Evolutionary conservation across 2,329 filamentous ascomycete species (phyloP).

Genomic region (Tolypocladium endophyticum): DNA sequence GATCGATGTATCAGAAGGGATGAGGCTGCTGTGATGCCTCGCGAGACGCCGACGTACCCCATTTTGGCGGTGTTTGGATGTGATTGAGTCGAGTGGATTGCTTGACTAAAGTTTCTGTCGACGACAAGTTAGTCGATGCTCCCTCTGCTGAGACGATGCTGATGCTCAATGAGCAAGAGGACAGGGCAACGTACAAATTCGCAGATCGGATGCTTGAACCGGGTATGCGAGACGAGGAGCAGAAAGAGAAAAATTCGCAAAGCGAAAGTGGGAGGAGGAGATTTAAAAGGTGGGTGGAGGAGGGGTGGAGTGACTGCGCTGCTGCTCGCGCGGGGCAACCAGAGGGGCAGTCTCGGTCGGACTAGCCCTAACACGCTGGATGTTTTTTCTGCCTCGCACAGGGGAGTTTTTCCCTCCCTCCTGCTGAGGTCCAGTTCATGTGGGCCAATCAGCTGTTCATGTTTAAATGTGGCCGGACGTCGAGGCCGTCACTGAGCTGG

Average conservation of each 20-base stretch:
- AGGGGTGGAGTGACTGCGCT: conserved; percentile 17
- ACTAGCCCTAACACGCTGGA: conserved; percentile 24
- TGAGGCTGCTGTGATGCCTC: background rate
- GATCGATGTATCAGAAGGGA: background rate
- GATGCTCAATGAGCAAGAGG: conserved; percentile 4
- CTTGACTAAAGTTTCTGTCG: conserved; percentile 5
- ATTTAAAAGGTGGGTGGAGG: conserved; percentile 23
- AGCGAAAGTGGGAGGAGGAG: conserved; percentile 24
- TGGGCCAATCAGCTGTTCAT: conserved; percentile 5
- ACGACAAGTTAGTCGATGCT: conserved; percentile 3
- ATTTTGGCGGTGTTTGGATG: conserved; percentile 21
- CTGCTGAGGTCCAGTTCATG: background rate
- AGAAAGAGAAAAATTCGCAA: conserved; percentile 25
- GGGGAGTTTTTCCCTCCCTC: conserved; percentile 8
- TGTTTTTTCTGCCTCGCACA: conserved; percentile 14
- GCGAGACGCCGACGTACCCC: conserved; percentile 14
- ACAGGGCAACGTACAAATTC: conserved; percentile 22
- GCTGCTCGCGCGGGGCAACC: conserved; percentile 24
- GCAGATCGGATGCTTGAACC: conserved; percentile 34
- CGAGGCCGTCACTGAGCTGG: background rate
- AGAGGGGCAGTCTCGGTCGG: conserved; percentile 6
- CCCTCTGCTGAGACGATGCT: background rate
- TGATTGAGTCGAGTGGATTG: conserved; percentile 4
- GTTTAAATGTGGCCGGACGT: background rate
- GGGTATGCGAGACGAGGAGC: conserved; percentile 33